Percentiles rank a stretch among this genome's conserved stretches.
phyloP scores from a whole-genome alignment of 2,329 filamentous ascomycete species.

The Colletotrichum orbiculare region DNA sequence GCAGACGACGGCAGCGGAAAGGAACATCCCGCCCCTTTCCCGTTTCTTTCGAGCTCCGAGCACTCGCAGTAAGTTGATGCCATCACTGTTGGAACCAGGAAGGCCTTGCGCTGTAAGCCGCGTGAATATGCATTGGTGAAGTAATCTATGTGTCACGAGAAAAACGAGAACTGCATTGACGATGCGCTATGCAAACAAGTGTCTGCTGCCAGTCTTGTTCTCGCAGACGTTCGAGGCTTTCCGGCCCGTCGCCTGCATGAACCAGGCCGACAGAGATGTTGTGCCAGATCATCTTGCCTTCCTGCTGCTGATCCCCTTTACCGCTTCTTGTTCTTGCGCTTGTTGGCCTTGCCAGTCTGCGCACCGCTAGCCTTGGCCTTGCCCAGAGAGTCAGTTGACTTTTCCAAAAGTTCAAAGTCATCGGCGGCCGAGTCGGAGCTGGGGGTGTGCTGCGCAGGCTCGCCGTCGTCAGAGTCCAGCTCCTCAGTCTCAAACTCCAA shows the following conservation, averaged over 20 bases:
- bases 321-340: conserved; percentile 66
- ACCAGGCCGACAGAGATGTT: too few relatives aligned
- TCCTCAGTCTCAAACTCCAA: conserved; percentile 51
- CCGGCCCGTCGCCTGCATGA: neutral
- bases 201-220: conserved; percentile 5
- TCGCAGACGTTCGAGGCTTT: neutral
- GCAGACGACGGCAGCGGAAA: conserved; percentile 1
- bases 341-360: conserved; percentile 60
- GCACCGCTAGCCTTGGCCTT: conserved; percentile 63
- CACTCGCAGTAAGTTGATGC: conserved; percentile 8
- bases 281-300: too few relatives aligned
- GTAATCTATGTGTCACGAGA: conserved; percentile 20
- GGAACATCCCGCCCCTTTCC: conserved; percentile 3
- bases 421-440: conserved; percentile 68
- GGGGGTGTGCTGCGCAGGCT: conserved; percentile 62
- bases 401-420: conserved; percentile 73
- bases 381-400: conserved; percentile 66
- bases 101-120: neutral
- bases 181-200: conserved; percentile 9
- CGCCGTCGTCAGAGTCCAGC: conserved; percentile 58
- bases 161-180: conserved; percentile 6
- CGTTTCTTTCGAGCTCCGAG: neutral
- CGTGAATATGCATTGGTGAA: conserved; percentile 27
- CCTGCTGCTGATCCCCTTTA: conserved; percentile 42
- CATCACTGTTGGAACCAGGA: neutral